These are phyloP conservation scores for Pyrus hybrid DNA, from an alignment of 331 rosid genomes.

Conservation along the genomic window DNA sequence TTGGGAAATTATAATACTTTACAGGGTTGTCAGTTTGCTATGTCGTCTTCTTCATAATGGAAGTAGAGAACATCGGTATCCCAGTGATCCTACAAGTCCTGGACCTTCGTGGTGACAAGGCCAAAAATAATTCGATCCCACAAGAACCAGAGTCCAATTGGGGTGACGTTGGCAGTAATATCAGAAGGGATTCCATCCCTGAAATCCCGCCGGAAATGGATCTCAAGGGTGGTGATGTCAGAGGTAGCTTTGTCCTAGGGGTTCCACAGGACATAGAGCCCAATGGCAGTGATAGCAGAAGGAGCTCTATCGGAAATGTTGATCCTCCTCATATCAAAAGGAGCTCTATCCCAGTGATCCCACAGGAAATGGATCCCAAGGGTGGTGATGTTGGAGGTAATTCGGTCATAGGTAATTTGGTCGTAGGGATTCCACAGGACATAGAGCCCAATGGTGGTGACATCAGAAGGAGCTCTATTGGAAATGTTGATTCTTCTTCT, in stretches of 20 bases:
- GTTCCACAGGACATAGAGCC: neutral
- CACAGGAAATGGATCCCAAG: neutral
- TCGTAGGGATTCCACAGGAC: neutral
- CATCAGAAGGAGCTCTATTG: neutral
- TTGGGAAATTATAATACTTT: conserved; percentile 15
- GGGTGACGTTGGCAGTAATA: neutral
- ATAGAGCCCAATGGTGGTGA: neutral
- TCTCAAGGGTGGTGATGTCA: neutral
- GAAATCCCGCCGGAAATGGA: neutral
- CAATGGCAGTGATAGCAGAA: neutral
- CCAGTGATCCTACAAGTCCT: conserved; percentile 17
- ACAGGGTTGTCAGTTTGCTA: conserved; percentile 32
- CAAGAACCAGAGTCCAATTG: neutral
- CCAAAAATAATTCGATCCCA: neutral
- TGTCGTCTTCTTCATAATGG: conserved; percentile 21
- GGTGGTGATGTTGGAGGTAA: neutral
- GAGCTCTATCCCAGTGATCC: neutral
- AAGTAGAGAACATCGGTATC: conserved; percentile 27
- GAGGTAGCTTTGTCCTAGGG: neutral
- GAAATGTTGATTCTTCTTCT: neutral
- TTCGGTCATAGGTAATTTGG: neutral
- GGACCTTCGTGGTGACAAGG: neutral
- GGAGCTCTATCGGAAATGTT: neutral
- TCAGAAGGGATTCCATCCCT: neutral
- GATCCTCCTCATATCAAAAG: neutral